Conservation (phyloP, 1,284 basidiomycete genomes). For the Leccinum huronense region DNA sequence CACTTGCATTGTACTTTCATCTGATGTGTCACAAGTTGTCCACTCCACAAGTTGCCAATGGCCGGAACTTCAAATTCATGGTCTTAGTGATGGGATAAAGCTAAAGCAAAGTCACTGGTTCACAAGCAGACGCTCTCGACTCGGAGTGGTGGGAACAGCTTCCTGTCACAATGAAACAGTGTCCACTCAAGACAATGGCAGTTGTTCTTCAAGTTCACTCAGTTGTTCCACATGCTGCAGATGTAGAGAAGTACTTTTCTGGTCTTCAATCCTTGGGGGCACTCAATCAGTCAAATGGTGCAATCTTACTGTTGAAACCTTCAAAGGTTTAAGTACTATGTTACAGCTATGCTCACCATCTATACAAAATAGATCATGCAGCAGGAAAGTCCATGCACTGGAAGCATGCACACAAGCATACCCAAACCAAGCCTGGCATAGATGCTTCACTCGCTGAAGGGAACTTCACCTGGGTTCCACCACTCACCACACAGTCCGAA, state of each 20-base stretch:
- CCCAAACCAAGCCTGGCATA: not conserved
- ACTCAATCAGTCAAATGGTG: slow-evolving; percentile 3
- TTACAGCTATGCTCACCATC: slow-evolving; percentile 1
- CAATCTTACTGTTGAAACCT: slow-evolving; percentile 6
- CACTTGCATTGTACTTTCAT: not conserved
- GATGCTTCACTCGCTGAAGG: not conserved
- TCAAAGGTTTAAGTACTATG: slow-evolving; percentile 4
- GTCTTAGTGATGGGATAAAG: not conserved
- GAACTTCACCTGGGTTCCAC: slow-evolving; percentile 12
- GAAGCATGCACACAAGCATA: slow-evolving; percentile 7
- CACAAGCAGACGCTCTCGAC: not conserved
- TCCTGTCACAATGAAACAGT: not conserved
- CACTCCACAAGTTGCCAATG: slow-evolving; percentile 1
- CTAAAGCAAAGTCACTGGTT: not conserved
- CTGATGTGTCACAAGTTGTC: not conserved
- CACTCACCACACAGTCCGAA: slow-evolving; percentile 3
- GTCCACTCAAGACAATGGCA: not conserved
- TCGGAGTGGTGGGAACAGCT: not conserved
- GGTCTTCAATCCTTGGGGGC: not conserved
- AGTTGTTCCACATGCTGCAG: not conserved
- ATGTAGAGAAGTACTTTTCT: slow-evolving; percentile 5
- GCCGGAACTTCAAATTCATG: not conserved
- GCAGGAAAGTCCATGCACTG: not conserved
- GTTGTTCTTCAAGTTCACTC: not conserved
- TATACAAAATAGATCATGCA: slow-evolving; percentile 3